These are phyloP conservation scores for Colletotrichum zoysiae DNA, from an alignment of 2,329 filamentous ascomycete genomes.

Conservation along the genomic window DNA sequence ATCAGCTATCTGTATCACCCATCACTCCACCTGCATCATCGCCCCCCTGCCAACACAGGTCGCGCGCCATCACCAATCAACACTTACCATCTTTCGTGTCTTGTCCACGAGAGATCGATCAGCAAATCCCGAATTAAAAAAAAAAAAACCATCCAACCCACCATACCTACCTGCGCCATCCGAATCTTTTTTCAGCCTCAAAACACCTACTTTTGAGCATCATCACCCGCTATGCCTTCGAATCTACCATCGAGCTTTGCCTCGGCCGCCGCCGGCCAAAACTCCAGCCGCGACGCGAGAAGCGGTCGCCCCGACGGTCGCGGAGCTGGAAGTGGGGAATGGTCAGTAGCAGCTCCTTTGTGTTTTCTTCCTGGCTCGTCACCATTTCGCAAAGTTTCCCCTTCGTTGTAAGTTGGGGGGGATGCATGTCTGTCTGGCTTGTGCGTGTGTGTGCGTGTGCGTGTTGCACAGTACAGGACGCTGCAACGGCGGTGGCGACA, in stretches of 20 bases:
- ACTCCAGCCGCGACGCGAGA: slow-evolving; percentile 70
- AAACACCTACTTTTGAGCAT: slow-evolving; percentile 31
- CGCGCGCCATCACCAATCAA: slow-evolving; percentile 19
- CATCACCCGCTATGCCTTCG: slow-evolving; percentile 69
- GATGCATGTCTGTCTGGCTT: not conserved
- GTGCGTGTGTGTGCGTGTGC: not conserved
- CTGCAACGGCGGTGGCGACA: slow-evolving; percentile 9
- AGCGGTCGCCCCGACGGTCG: slow-evolving; percentile 70
- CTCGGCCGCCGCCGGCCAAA: slow-evolving; percentile 84
- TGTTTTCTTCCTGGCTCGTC: not conserved
- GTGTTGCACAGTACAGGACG: not conserved
- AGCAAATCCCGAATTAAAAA: slow-evolving; percentile 27
- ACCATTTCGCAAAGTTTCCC: not conserved
- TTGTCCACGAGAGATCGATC: slow-evolving; percentile 40
- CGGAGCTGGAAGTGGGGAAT: slow-evolving; percentile 74
- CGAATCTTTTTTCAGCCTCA: slow-evolving; percentile 17
- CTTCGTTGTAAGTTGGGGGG: not conserved
- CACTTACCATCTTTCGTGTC: slow-evolving; percentile 26
- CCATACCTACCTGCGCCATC: slow-evolving; percentile 27
- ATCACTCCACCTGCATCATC: slow-evolving; percentile 39
- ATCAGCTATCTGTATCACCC: slow-evolving; percentile 40
- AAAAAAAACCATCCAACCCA: slow-evolving; percentile 4
- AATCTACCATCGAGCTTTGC: slow-evolving; percentile 87
- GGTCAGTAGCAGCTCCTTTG: slow-evolving; percentile 65
- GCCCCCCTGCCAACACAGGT: slow-evolving; percentile 12